Conservation (phyloP, 2,329 filamentous ascomycete genomes). For the Neofusicoccum laricinum region DNA sequence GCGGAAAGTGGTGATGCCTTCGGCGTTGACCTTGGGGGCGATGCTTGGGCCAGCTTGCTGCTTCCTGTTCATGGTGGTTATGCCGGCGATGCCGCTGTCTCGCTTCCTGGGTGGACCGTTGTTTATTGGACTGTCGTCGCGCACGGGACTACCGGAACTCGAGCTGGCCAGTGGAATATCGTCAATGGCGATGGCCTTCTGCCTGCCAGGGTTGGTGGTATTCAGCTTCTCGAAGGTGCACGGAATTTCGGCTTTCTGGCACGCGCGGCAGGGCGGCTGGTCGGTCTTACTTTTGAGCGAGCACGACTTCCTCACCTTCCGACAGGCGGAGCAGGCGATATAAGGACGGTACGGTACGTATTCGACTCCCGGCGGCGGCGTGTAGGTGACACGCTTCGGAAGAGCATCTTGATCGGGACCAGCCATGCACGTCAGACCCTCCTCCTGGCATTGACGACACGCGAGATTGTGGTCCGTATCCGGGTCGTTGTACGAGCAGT, state of each 20-base stretch:
- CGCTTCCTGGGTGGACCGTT: not conserved
- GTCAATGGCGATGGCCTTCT: not conserved
- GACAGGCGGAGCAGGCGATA: conserved; percentile 29
- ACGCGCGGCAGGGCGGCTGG: conserved; percentile 33
- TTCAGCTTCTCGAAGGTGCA: conserved; percentile 30
- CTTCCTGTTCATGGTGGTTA: too few species aligned
- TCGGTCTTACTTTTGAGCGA: conserved; percentile 29
- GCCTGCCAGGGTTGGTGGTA: not conserved
- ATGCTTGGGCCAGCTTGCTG: too few species aligned
- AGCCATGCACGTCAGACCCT: not conserved
- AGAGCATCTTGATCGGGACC: not conserved
- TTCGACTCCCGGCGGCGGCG: not conserved
- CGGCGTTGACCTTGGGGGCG: not conserved
- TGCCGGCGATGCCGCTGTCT: not conserved
- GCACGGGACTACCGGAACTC: not conserved
- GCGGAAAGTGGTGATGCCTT: not conserved
- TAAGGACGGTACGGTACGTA: not conserved
- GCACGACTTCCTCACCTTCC: conserved; percentile 28
- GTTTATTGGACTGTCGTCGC: too few species aligned
- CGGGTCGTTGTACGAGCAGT: not conserved
- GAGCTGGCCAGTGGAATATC: not conserved
- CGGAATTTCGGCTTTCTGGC: conserved; percentile 24
- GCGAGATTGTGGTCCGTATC: not conserved
- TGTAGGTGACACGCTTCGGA: not conserved
- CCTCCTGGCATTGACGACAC: not conserved